Conservation (phyloP, 108 stramenopile species). For the Craspedostauros australis region DNA sequence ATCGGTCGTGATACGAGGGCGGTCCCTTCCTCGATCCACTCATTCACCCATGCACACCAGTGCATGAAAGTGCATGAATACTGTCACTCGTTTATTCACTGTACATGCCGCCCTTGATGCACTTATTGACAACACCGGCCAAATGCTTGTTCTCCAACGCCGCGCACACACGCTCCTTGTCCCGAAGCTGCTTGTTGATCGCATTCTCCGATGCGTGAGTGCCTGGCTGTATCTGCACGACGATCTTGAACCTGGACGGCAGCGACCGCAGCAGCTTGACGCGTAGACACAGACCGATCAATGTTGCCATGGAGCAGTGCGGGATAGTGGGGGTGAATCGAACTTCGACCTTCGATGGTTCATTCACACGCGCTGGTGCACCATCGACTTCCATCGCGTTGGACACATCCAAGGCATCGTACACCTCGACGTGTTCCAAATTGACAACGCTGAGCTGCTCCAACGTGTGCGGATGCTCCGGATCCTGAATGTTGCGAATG, state of each 20-base stretch:
- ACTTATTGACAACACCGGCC: conserved; percentile 94
- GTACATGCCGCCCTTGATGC: conserved; percentile 75
- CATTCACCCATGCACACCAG: too few relatives aligned
- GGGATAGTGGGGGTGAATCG: conserved; percentile 66
- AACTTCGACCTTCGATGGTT: conserved; percentile 48
- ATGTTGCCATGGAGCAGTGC: conserved; percentile 99
- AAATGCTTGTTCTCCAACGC: conserved; percentile 98
- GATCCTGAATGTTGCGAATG: conserved; percentile 96
- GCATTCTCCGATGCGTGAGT: conserved; percentile 94
- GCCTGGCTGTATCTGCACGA: conserved; percentile 86
- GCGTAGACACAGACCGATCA: conserved; percentile 94
- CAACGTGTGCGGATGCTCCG: conserved; percentile 96
- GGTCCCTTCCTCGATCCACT: too few relatives aligned
- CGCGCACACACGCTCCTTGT: conserved; percentile 98
- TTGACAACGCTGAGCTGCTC: conserved; percentile 95
- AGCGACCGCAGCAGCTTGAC: conserved; percentile 93
- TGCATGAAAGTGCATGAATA: too few relatives aligned
- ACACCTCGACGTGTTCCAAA: conserved; percentile 66
- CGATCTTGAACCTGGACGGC: conserved; percentile 83
- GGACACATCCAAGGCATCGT: conserved; percentile 16
- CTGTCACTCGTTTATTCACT: too few relatives aligned
- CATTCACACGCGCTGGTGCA: not conserved
- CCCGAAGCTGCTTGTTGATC: conserved; percentile 95
- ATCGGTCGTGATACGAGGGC: too few relatives aligned
- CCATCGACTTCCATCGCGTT: not conserved